Conservation (phyloP, 176 grass and related monocot genomes). For the Typha latifolia region DNA sequence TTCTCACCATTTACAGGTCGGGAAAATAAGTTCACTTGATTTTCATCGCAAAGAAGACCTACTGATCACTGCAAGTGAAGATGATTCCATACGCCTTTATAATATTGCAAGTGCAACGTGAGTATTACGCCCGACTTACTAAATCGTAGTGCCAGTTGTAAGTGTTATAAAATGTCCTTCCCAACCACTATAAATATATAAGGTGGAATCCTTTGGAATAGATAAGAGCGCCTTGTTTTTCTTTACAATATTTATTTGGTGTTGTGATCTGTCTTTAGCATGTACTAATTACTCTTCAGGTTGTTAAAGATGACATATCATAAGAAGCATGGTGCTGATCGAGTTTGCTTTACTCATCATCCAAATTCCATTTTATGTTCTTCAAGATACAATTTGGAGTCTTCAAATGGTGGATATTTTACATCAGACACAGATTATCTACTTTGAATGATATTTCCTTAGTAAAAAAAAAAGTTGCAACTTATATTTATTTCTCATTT, state of each 20-base stretch:
- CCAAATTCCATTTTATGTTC: constrained; percentile 93
- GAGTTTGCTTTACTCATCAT: constrained; percentile 88
- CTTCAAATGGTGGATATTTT: neutral
- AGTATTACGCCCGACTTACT: constrained; percentile 5
- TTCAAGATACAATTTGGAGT: constrained; percentile 73
- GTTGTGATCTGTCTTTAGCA: no score
- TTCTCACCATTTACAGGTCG: constrained; percentile 31
- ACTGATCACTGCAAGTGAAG: constrained; percentile 72
- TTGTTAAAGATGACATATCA: constrained; percentile 90
- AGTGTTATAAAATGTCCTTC: neutral
- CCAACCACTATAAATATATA: neutral
- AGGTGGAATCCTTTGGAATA: no score
- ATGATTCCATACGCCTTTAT: constrained; percentile 88
- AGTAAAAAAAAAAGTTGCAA: neutral
- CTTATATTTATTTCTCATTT: neutral
- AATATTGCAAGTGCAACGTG: constrained; percentile 72
- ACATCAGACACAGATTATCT: no score
- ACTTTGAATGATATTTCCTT: neutral
- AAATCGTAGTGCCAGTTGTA: no score
- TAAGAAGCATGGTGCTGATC: constrained; percentile 88
- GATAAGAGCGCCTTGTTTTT: neutral
- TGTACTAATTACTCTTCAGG: constrained; percentile 27
- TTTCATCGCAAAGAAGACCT: constrained; percentile 95
- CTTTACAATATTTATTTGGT: constrained; percentile 1
- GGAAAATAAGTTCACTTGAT: constrained; percentile 88